A percentile compares a stretch with the other conserved stretches of the same genome.
Conservation (phyloP, 2,329 filamentous ascomycete species). For the Escovopsis sp. region DNA sequence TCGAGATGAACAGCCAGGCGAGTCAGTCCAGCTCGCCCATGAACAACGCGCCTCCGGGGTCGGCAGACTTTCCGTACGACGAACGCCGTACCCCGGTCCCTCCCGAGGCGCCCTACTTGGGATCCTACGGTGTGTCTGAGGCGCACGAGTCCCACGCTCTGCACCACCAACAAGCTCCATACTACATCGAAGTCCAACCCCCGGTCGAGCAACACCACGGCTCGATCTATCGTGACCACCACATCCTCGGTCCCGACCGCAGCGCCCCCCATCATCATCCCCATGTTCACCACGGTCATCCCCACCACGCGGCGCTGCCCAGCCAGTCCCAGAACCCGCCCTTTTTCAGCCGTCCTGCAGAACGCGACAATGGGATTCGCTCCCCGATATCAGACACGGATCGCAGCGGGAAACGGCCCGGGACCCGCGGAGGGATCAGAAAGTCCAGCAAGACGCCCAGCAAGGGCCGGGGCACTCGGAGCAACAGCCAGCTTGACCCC, state of each 20-base stretch:
- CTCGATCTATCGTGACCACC: too few species aligned
- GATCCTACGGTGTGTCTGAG: constrained; percentile 21
- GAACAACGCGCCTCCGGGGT: constrained; percentile 20
- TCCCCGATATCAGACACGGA: too few species aligned
- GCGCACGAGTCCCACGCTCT: constrained; percentile 12
- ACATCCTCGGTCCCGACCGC: constrained; percentile 12
- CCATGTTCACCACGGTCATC: constrained; percentile 12
- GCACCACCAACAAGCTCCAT: constrained; percentile 9
- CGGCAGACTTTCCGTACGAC: constrained; percentile 24
- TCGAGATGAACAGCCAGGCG: constrained; percentile 25
- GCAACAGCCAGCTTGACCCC: constrained; percentile 9
- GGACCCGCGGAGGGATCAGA: constrained; percentile 15
- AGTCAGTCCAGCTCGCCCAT: constrained; percentile 32
- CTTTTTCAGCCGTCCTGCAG: too few species aligned
- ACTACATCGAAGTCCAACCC: constrained; percentile 17
- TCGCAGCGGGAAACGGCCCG: constrained; percentile 12
- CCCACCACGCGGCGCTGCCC: constrained; percentile 8
- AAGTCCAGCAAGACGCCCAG: constrained; percentile 2
- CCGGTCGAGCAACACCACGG: constrained; percentile 13
- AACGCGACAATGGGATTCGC: too few species aligned
- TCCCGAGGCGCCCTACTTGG: constrained; percentile 21
- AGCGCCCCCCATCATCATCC: constrained; percentile 5
- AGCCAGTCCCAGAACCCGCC: constrained; percentile 9
- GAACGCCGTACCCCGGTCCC: constrained; percentile 23
- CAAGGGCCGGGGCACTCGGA: constrained; percentile 4